These are phyloP conservation scores for Colletotrichum shisoi DNA, from an alignment of 2,329 filamentous ascomycete genomes.

Conservation along the genomic window DNA sequence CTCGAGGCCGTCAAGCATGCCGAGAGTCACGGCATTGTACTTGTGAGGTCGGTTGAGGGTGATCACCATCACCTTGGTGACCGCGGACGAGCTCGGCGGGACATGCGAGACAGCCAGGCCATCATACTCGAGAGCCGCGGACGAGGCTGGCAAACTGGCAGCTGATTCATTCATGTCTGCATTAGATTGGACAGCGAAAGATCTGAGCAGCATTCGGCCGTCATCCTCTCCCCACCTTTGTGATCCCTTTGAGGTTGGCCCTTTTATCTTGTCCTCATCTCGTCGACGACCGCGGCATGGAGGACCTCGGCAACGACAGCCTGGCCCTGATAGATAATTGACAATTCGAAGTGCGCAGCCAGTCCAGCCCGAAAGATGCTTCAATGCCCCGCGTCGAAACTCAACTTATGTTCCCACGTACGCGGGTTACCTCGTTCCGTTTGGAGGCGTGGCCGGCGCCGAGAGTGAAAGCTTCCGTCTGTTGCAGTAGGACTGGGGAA, in stretches of 20 bases:
- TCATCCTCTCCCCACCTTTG: not conserved
- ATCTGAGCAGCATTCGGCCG: not conserved
- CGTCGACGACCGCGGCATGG: not conserved
- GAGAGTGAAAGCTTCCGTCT: not conserved
- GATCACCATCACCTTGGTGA: constrained; percentile 69
- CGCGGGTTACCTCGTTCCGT: not conserved
- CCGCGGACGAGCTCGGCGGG: constrained; percentile 58
- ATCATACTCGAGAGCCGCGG: not conserved
- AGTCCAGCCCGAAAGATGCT: not conserved
- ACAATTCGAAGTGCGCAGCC: not conserved
- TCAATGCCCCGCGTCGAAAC: not conserved
- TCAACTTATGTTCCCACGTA: not conserved
- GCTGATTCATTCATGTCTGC: not conserved
- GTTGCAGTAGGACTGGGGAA: not conserved
- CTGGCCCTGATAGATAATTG: not conserved
- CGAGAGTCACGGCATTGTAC: constrained; percentile 73
- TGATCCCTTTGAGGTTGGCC: too few species aligned
- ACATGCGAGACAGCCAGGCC: constrained; percentile 53
- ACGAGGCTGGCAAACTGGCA: not conserved
- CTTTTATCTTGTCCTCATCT: not conserved
- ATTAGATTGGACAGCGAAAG: not conserved
- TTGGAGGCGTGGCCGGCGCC: not conserved
- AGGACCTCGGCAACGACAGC: not conserved
- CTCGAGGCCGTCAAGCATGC: constrained; percentile 69
- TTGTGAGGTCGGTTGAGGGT: constrained; percentile 71